Evolutionary conservation across 257 asterid species (phyloP), one percentile per base, ranked within the genome.

Genomic region (Nicotiana obtusifolia): DNA sequence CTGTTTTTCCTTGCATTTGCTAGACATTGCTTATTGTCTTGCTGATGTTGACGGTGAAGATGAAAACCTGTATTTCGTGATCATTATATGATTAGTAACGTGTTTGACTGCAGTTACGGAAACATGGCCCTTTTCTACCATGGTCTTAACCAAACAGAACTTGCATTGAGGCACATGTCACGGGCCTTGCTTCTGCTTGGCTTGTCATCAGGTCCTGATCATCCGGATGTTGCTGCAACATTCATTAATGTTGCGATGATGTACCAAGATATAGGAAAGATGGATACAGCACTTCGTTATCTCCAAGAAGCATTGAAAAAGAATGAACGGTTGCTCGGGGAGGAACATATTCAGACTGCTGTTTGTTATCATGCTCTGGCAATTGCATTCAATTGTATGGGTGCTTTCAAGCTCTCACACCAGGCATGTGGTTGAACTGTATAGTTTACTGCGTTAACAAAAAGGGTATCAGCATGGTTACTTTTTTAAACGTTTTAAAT

Each of bases 321-420:
- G 91, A 96, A 94, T 53, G 92, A 93, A 84, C 89, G 94, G 76
- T 90, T 96, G 80, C 84, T 96, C 17, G 99, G 99, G 80, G 91
- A 90, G 89, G 98, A 93, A 80, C 98, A 96, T 78, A 94, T 94
- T 87, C 99, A 94, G 87, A 96, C 99, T 78, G 99, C 99, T 33
- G 98, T 93, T n/a, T 94, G 98, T 88, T 93, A 94, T 89, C 99
- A 96, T 89, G 98, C 99, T 78, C 76, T 96, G 84, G 98, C 99
- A 33, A 94, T 96, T 79, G 97, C 98, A 19, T 94, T 90, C 71
- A 94, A 96, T 84, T 93, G 92, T 76, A 94, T 96, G 95, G 97
- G 97, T 65, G 94, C 93, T 54, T 94, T 86, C 90, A 96, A 93
- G 91, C 97, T 96, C 49, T 93, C 99, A 64, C 90, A 91, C 88